phyloP scores from a whole-genome alignment of 176 grass and related monocot genomes.

The Saccharum officinarum region DNA sequence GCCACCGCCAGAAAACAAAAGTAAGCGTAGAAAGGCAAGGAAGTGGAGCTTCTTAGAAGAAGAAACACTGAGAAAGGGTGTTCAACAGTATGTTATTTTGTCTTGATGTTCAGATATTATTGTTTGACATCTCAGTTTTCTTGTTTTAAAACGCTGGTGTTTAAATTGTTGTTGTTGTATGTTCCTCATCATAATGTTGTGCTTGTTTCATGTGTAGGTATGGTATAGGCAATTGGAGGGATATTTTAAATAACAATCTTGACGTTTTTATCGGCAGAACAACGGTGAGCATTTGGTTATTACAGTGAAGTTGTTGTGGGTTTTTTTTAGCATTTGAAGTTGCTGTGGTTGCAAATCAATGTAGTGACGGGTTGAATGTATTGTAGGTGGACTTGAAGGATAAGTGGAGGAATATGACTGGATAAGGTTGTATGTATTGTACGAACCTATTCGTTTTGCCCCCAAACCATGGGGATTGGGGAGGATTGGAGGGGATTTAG shows the following conservation, averaged over 20 bases:
- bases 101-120: not conserved
- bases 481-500: too few relatives aligned
- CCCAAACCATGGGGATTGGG: too few relatives aligned
- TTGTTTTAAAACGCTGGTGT: not conserved
- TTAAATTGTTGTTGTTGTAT: slow-evolving; percentile 13
- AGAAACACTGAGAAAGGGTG: slow-evolving; percentile 65
- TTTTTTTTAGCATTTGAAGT: not conserved
- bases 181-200: not conserved
- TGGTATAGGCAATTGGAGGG: slow-evolving; percentile 68
- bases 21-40: slow-evolving; percentile 52
- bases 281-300: slow-evolving; percentile 38
- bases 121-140: not conserved
- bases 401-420: slow-evolving; percentile 82
- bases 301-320: not conserved
- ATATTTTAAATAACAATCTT: slow-evolving; percentile 45
- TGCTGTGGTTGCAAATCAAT: not conserved
- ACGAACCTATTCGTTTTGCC: too few relatives aligned
- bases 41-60: slow-evolving; percentile 53
- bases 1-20: slow-evolving; percentile 33
- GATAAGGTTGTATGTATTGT: not conserved
- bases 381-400: slow-evolving; percentile 79
- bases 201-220: slow-evolving; percentile 39
- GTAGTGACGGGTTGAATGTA: not conserved
- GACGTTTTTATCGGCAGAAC: slow-evolving; percentile 65
- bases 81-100: slow-evolving; percentile 54